phyloP scores from a whole-genome alignment of 495 filamentous ascomycete genomes.

The Neurospora sp. region DNA sequence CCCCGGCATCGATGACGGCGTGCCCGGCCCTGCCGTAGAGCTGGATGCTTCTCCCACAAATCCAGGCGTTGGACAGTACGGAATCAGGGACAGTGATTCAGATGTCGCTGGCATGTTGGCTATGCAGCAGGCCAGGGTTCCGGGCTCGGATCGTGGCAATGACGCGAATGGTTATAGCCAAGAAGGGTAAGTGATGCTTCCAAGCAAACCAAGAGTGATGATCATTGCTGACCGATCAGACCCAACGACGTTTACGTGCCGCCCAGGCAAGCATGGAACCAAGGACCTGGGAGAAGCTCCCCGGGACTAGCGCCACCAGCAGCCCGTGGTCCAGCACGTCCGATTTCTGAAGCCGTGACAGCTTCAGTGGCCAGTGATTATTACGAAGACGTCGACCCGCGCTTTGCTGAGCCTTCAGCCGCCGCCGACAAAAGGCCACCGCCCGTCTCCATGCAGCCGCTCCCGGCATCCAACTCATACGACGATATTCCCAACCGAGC shows the following conservation, averaged over 20 bases:
- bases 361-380: slow-evolving; percentile 44
- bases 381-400: slow-evolving; percentile 91
- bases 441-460: slow-evolving; percentile 18
- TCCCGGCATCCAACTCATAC: slow-evolving; percentile 17
- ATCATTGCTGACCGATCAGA: not conserved
- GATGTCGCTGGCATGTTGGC: slow-evolving; percentile 61
- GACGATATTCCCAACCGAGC: slow-evolving; percentile 57
- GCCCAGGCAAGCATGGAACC: slow-evolving; percentile 50
- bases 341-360: slow-evolving; percentile 16
- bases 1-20: slow-evolving; percentile 38
- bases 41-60: slow-evolving; percentile 63
- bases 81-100: slow-evolving; percentile 53
- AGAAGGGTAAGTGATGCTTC: slow-evolving; percentile 52
- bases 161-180: slow-evolving; percentile 58
- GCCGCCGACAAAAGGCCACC: slow-evolving; percentile 15
- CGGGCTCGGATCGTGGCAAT: slow-evolving; percentile 26
- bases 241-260: slow-evolving; percentile 49
- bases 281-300: slow-evolving; percentile 33
- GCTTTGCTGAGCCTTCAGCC: slow-evolving; percentile 48
- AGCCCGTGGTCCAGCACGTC: slow-evolving; percentile 20
- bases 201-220: not conserved
- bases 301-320: slow-evolving; percentile 24
- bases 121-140: slow-evolving; percentile 48
- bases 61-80: slow-evolving; percentile 40
- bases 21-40: slow-evolving; percentile 67